phyloP scores from a whole-genome alignment of 192 early-diverging fungal species.

The Cetraspora pellucida region DNA sequence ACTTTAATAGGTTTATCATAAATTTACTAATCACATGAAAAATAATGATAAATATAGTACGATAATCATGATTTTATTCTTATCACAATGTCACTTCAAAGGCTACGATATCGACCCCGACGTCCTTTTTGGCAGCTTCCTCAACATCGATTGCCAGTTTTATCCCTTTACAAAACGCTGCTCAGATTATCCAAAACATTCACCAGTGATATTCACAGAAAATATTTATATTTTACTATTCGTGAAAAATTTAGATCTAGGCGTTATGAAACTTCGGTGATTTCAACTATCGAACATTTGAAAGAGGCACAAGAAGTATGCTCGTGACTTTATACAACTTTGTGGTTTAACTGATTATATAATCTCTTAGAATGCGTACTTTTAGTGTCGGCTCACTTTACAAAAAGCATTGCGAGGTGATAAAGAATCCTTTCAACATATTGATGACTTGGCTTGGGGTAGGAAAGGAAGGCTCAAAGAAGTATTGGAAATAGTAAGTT shows the following conservation, averaged over 20 bases:
- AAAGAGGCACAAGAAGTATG: conserved; percentile 37
- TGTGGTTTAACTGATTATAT: neutral
- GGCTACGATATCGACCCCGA: neutral
- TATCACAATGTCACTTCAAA: conserved; percentile 8
- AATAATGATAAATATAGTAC: too few relatives aligned
- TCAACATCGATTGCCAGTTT: conserved; percentile 40
- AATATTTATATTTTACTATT: conserved; percentile 39
- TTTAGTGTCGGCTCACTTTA: conserved; percentile 15
- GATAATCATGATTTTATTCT: neutral
- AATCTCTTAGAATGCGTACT: neutral
- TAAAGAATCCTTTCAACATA: conserved; percentile 25
- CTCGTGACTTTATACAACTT: neutral
- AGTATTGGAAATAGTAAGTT: conserved; percentile 41
- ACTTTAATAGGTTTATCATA: too few relatives aligned
- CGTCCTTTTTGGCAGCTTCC: conserved; percentile 44
- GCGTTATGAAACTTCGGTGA: conserved; percentile 39
- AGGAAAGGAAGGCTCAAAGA: conserved; percentile 43
- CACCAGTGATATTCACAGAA: conserved; percentile 30
- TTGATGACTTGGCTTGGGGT: conserved; percentile 40
- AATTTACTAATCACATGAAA: too few relatives aligned
- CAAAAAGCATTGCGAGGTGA: conserved; percentile 37
- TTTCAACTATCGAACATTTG: conserved; percentile 35
- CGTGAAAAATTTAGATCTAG: conserved; percentile 40
- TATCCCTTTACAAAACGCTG: conserved; percentile 39
- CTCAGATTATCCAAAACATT: conserved; percentile 34